phyloP scores from a whole-genome alignment of 148 eudicot species.

The Rhododendron mucronatum region DNA sequence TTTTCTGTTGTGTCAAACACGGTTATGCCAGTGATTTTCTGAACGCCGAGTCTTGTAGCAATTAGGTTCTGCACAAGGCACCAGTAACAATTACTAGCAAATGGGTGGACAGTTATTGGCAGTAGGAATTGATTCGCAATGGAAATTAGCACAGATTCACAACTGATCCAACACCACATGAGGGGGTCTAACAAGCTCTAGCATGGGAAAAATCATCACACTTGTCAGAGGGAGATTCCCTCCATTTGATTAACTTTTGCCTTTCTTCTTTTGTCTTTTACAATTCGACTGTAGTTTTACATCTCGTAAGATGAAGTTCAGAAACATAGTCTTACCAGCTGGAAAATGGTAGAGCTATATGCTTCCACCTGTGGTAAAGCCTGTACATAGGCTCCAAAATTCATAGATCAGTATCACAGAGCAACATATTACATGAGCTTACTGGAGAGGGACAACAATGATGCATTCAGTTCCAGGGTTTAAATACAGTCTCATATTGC shows the following conservation, averaged over 20 bases:
- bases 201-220: not conserved
- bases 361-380: slow-evolving; percentile 63
- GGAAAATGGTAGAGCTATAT: slow-evolving; percentile 47
- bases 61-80: slow-evolving; percentile 75
- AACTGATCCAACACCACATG: not conserved
- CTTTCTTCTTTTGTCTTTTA: not conserved
- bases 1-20: slow-evolving; percentile 81
- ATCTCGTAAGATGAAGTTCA: not conserved
- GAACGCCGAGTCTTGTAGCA: slow-evolving; percentile 81
- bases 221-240: not conserved
- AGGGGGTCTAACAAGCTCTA: not conserved
- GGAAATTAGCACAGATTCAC: not conserved
- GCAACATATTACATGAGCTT: not conserved
- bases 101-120: not conserved
- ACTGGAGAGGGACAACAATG: not conserved
- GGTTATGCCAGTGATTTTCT: slow-evolving; percentile 88
- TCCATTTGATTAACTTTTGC: not conserved
- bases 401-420: slow-evolving; percentile 13
- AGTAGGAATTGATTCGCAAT: not conserved
- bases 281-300: not conserved
- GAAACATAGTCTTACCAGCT: slow-evolving; percentile 50
- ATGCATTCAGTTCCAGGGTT: not conserved
- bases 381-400: slow-evolving; percentile 38
- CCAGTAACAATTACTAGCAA: not conserved
- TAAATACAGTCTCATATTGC: not conserved